Evolutionary conservation across 495 filamentous ascomycete genomes (phyloP), one percentile per base, ranked within the genome.

Genomic region (Trichoderma erinaceum): DNA sequence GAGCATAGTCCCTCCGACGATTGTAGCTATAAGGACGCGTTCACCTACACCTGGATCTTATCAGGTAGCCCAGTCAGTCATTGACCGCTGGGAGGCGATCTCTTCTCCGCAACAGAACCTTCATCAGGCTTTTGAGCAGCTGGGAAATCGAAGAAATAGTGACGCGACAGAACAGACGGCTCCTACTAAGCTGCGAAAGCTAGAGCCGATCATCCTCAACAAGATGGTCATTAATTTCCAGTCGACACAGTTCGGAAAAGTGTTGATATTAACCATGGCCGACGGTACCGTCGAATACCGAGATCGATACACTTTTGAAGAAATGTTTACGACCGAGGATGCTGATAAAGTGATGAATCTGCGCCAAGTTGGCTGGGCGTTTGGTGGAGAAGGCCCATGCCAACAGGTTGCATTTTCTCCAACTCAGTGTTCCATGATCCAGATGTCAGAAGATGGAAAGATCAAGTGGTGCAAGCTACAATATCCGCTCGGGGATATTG

Each of bases 251-350:
- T 84, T 88, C 56, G 87, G 87, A 48, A 90, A 84, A 65, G 80
- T 89, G 11, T 69, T 96, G 3, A 88, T 87, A 58, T 78, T 96
- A 66, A 82, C 82, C 13, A 88, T 88, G 66, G 89, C 88, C 70
- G 92, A 95, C 71, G 90, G 92, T 18, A 89, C 88, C 0, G 80
- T 93, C 35, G 84, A 92, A 65, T 91, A 93, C 74, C 87, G 91
- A 63, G 88, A 95, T 68, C 84, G 90, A 13, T 78, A 81, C 66
- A 90, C 86, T 4, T 87, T 95, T 87, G 76, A 82, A 1, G 77
- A 86, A 46, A 81, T 93, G 1, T 87, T 82, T 68, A 81, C 84
- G 13, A 81, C 89, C 67, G 80, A 81, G n/a, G 87, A 89, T 72
- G 68, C 83, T 13, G 84, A 85, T 63, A 85, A 80, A 27, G 87